These are phyloP conservation scores for Fragaria iinumae DNA, from an alignment of 306 rosid species.

Conservation along the genomic window DNA sequence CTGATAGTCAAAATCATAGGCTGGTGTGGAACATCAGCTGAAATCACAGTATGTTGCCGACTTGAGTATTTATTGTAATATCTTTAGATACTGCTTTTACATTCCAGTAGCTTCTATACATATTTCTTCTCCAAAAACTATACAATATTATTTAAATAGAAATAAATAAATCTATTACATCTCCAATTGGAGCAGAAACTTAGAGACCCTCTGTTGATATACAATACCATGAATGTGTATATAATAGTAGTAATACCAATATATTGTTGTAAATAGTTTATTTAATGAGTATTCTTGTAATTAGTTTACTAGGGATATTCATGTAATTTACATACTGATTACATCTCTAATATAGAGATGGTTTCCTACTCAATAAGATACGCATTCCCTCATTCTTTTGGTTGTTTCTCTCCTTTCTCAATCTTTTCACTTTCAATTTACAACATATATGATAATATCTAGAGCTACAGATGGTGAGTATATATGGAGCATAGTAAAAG, in stretches of 20 bases:
- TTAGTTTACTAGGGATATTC: no score
- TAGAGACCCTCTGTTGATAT: background rate
- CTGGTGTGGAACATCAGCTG: background rate
- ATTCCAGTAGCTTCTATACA: background rate
- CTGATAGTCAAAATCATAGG: background rate
- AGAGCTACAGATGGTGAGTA: background rate
- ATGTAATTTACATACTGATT: no score
- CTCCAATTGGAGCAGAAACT: constrained; percentile 2
- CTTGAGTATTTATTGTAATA: background rate
- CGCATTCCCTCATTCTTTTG: no score
- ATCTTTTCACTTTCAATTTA: no score
- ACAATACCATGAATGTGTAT: background rate
- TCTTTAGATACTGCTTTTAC: background rate
- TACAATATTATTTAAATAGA: background rate
- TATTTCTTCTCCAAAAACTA: background rate
- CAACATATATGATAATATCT: background rate
- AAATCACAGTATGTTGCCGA: background rate
- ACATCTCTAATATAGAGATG: no score
- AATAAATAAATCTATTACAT: background rate
- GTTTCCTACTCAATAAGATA: no score
- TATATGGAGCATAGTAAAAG: background rate
- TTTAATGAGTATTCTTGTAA: no score
- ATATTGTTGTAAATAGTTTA: no score
- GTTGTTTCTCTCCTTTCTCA: no score
- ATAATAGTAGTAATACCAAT: background rate